phyloP scores from a whole-genome alignment of 169 alveolate genomes.

The Eimeria falciformis region DNA sequence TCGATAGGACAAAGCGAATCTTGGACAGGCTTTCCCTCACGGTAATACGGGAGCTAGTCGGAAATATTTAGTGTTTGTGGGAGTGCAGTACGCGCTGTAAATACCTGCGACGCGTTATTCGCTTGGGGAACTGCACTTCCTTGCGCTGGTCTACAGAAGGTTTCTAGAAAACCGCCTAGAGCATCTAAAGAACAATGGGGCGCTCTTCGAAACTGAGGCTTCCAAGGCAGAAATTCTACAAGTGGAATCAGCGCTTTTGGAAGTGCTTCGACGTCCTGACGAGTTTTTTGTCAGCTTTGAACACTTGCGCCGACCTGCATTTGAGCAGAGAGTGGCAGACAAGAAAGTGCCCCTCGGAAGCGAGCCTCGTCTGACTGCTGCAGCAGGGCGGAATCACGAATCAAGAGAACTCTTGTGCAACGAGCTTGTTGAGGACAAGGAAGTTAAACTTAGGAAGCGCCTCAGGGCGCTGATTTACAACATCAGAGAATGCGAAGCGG shows the following conservation, averaged over 20 bases:
- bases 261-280: conserved; percentile 38
- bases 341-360: neutral
- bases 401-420: neutral
- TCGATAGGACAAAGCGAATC: no score
- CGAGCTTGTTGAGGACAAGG: neutral
- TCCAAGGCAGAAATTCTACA: conserved; percentile 40
- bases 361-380: neutral
- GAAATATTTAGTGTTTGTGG: neutral
- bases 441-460: neutral
- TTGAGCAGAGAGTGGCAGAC: neutral
- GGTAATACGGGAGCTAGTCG: no score
- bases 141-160: no score
- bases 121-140: no score
- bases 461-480: neutral
- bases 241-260: conserved; percentile 39
- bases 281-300: conserved; percentile 39
- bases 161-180: conserved; percentile 41
- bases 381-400: neutral
- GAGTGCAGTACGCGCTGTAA: neutral
- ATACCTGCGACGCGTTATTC: neutral
- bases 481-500: conserved; percentile 42
- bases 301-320: conserved; percentile 45
- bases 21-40: no score
- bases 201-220: conserved; percentile 58
- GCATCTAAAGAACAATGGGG: conserved; percentile 32